A percentile compares a stretch with the other conserved stretches of the same genome.
These are phyloP conservation scores for Lipomyces mesembrius DNA, from an alignment of 805 yeast genomes.

Conservation along the genomic window DNA sequence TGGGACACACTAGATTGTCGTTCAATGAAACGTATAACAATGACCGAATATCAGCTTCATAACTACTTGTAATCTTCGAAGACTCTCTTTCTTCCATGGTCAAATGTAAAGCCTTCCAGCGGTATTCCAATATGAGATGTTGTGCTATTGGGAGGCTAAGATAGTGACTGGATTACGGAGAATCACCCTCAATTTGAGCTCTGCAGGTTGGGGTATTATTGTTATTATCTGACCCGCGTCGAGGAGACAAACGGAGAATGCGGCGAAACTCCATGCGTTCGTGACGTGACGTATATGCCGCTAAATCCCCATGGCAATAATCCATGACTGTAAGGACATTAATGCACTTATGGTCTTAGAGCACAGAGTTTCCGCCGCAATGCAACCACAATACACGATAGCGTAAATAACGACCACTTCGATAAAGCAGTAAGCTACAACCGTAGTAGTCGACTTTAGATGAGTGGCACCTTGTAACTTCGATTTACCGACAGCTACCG, in stretches of 20 bases:
- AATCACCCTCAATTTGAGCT: not conserved
- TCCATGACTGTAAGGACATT: not conserved
- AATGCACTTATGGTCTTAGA: not conserved
- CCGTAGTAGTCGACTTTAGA: not conserved
- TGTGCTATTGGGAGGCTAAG: not conserved
- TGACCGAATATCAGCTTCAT: constrained; percentile 22
- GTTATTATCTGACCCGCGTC: not conserved
- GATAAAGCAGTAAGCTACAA: not conserved
- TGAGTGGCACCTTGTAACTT: not conserved
- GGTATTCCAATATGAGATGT: not conserved
- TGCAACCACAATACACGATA: not conserved
- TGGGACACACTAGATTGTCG: constrained; percentile 54
- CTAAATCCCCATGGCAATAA: not conserved
- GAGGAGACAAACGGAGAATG: not conserved
- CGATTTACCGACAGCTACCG: not conserved
- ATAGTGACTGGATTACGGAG: not conserved
- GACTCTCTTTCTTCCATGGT: not conserved
- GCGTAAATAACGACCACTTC: not conserved
- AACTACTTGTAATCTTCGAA: not conserved
- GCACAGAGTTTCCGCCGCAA: not conserved
- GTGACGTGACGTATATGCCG: not conserved
- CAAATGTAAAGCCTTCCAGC: not conserved
- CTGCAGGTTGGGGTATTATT: constrained; percentile 1
- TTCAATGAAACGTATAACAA: constrained; percentile 28
- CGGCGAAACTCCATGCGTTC: too few species aligned